A percentile compares a stretch with the other conserved stretches of the same genome.
Evolutionary conservation across 495 filamentous ascomycete species (phyloP).

Genomic region (Neurospora sp.): DNA sequence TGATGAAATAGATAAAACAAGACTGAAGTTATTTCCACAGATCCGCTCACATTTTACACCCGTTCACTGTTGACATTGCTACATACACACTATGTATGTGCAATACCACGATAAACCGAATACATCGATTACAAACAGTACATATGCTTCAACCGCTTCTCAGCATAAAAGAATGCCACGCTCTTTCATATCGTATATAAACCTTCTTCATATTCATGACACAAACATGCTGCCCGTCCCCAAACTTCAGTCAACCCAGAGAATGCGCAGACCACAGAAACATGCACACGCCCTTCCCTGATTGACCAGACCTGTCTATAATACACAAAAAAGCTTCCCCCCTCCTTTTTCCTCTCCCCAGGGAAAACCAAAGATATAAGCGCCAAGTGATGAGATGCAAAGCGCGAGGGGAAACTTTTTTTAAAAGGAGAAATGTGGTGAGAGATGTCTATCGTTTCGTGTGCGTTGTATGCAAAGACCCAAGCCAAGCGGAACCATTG

Average conservation of each 20-base stretch:
- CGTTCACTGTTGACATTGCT: neutral
- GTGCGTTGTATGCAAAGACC: constrained; percentile 7
- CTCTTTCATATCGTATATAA: neutral
- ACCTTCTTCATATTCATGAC: neutral
- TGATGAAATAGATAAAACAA: neutral
- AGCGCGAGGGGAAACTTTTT: neutral
- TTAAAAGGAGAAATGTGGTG: neutral
- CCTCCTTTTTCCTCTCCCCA: neutral
- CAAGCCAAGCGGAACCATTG: neutral
- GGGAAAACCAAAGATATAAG: neutral
- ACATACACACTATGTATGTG: neutral
- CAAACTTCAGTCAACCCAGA: neutral
- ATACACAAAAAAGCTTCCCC: constrained; percentile 7
- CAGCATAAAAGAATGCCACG: neutral
- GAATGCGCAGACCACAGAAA: neutral
- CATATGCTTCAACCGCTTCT: neutral
- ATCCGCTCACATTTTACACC: neutral
- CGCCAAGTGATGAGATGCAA: neutral
- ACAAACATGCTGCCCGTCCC: neutral
- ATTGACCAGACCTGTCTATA: constrained; percentile 9
- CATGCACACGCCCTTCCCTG: neutral
- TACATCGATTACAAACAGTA: neutral
- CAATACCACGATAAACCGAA: neutral
- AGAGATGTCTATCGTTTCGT: constrained; percentile 10
- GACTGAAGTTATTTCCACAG: neutral